Evolutionary conservation across 2,329 filamentous ascomycete species (phyloP).

Genomic region (Beauveria sp.): DNA sequence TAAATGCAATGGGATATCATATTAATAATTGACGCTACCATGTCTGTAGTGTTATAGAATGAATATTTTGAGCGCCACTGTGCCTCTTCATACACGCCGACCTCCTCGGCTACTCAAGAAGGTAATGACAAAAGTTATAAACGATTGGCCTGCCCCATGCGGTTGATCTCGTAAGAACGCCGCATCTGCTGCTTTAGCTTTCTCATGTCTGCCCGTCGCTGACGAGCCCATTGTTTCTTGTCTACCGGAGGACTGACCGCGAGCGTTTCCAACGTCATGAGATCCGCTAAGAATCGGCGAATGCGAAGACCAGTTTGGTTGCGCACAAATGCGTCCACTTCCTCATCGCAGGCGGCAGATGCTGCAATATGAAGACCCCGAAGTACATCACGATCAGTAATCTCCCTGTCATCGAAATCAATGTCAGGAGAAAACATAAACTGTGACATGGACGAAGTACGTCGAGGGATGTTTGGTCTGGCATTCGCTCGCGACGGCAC

Average conservation of each 20-base stretch:
- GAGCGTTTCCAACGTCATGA: constrained; percentile 43
- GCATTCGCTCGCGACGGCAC: constrained; percentile 18
- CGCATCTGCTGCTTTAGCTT: constrained; percentile 29
- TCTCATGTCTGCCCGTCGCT: constrained; percentile 25
- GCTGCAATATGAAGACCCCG: constrained; percentile 48
- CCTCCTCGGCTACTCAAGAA: not conserved
- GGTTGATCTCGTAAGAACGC: constrained; percentile 23
- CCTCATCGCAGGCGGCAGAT: constrained; percentile 47
- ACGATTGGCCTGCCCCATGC: not conserved
- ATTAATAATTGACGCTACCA: constrained; percentile 6
- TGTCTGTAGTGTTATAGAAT: constrained; percentile 8
- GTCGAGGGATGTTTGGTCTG: constrained; percentile 27
- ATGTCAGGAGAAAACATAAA: constrained; percentile 16
- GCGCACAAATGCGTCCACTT: constrained; percentile 44
- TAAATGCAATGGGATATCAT: constrained; percentile 2
- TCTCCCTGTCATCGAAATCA: constrained; percentile 30
- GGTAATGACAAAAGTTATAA: not conserved
- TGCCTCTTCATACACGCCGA: not conserved
- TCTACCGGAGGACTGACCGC: constrained; percentile 23
- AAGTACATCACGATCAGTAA: constrained; percentile 45
- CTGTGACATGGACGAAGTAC: constrained; percentile 27
- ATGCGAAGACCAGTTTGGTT: constrained; percentile 45
- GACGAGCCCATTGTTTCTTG: constrained; percentile 20
- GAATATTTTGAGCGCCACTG: not conserved
- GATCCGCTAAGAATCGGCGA: constrained; percentile 46